A percentile compares a stretch with the other conserved stretches of the same genome.
phyloP scores from a whole-genome alignment of 768 basidiomycete genomes.

The Albatrellus ellisii region DNA sequence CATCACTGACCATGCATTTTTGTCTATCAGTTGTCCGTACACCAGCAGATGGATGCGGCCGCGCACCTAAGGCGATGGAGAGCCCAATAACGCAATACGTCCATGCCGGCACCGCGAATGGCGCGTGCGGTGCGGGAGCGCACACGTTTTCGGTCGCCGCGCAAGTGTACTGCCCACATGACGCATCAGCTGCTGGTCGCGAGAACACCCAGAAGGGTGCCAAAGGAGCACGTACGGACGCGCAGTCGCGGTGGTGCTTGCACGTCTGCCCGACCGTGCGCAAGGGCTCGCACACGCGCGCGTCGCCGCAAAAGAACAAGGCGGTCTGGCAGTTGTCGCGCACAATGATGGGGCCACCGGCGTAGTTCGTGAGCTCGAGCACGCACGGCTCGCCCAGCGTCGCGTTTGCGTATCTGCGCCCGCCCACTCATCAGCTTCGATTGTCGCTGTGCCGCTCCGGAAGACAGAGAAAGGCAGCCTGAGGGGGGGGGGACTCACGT shows the following conservation, averaged over 20 bases:
- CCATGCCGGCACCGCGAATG: conserved; percentile 5
- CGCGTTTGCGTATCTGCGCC: conserved; percentile 25
- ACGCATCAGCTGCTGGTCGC: not conserved
- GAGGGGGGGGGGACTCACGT: conserved; percentile 3
- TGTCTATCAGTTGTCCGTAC: not conserved
- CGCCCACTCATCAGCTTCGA: too few species aligned
- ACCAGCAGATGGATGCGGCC: not conserved
- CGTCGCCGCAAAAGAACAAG: conserved; percentile 9
- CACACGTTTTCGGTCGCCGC: conserved; percentile 6
- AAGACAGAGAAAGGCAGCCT: not conserved
- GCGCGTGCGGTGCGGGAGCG: conserved; percentile 3
- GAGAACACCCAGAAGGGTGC: not conserved
- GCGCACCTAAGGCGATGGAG: conserved; percentile 1
- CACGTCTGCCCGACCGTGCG: conserved; percentile 6
- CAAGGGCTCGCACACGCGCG: conserved; percentile 6
- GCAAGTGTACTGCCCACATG: conserved; percentile 7
- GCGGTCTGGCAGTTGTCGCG: conserved; percentile 13
- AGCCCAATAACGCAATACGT: conserved; percentile 6
- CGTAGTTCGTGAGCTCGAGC: conserved; percentile 27
- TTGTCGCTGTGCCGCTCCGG: not conserved
- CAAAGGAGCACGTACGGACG: conserved; percentile 6
- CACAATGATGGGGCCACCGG: conserved; percentile 7
- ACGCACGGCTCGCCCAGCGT: conserved; percentile 25
- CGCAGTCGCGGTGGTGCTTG: conserved; percentile 12
- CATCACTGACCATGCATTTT: conserved; percentile 7